A percentile compares a stretch with the other conserved stretches of the same genome.
phyloP scores from a whole-genome alignment of 2,329 filamentous ascomycete species.

The Alternaria dauci region DNA sequence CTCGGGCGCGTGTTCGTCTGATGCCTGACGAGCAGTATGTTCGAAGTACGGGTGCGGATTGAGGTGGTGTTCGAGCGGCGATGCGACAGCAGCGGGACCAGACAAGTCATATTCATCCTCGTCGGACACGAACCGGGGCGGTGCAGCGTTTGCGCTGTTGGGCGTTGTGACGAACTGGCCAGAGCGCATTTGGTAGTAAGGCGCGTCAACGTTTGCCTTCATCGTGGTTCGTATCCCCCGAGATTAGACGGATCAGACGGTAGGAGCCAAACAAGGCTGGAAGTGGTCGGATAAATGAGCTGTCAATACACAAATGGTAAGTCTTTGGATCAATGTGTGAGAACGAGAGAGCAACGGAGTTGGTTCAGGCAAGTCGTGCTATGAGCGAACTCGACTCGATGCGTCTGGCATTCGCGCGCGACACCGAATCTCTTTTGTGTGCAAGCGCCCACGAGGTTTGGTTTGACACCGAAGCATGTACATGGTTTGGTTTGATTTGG shows the following conservation, averaged over 20 bases:
- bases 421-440: conserved; percentile 31
- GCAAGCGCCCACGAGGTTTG: conserved; percentile 21
- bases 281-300: conserved; percentile 8
- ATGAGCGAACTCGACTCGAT: conserved; percentile 22
- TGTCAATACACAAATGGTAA: conserved; percentile 33
- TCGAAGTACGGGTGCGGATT: conserved; percentile 28
- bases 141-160: conserved; percentile 35
- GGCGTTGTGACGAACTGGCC: conserved; percentile 36
- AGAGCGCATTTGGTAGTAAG: conserved; percentile 46
- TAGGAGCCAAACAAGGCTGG: conserved; percentile 14
- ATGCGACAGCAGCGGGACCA: conserved; percentile 16
- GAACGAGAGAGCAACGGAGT: conserved; percentile 1
- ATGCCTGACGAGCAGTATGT: conserved; percentile 21
- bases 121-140: conserved; percentile 25
- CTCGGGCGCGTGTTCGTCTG: conserved; percentile 31
- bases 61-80: conserved; percentile 24
- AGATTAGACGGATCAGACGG: conserved; percentile 19
- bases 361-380: conserved; percentile 3
- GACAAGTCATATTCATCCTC: conserved; percentile 35
- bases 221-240: conserved; percentile 31
- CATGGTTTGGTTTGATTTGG: conserved; percentile 30
- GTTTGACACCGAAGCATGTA: conserved; percentile 22
- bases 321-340: conserved; percentile 24
- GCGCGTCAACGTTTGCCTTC: conserved; percentile 43
- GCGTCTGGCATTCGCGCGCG: conserved; percentile 11